Base-by-base conservation (phyloP, 1,284 basidiomycete genomes). In the Tremellales sp. region DNA sequence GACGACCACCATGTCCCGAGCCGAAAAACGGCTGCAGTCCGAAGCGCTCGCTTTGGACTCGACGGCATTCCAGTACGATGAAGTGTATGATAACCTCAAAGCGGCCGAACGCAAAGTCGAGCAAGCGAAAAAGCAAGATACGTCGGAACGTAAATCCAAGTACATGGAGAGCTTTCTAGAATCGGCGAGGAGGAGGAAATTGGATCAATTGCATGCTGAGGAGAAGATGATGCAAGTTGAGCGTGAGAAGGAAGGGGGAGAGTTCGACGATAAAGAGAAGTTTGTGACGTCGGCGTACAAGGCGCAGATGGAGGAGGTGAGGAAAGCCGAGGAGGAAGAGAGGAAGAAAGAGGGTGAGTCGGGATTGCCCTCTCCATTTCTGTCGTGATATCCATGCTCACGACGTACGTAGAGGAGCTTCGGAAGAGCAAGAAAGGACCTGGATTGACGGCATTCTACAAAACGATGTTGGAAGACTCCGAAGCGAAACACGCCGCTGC, bases 241-340 rank as follows among this genome's bases (percentile, higher is more conserved):
- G 70, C 82, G 96, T 19, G 89, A 93, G 69, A 77, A 81, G 22
- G 96, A 99, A 75, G 96, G 96, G 0, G 91, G 94, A 56, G 84
- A 93, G 70, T 99, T 91, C 72, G 81, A 80, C 42, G 94, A 90
- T 76, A 98, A 94, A 77, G 96, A 98, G 55, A 81, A 85, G 21
- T 99, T 97, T 64, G 93, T 98, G 40, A 99, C 96, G 1, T 89
- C 92, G 64, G 92, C 91, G 29, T 99, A 98, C 76, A 92, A 92
- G 73, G 86, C 89, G 54, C 96, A 98, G 74, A 89, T 96, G 83
- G 93, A 83, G 43, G 89, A 94, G 73, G 84, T 97, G 2, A 79
- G 88, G 47, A 81, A 78, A 67, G 90, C 92, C 1, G 96, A 96
- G 69, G 89, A 89, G 65, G 92, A 93, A 64, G 92, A 97, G 72